Percentiles rank a stretch among this genome's conserved stretches.
Conservation (phyloP, 78 protist species). For the Tieghemostelium lacteum region DNA sequence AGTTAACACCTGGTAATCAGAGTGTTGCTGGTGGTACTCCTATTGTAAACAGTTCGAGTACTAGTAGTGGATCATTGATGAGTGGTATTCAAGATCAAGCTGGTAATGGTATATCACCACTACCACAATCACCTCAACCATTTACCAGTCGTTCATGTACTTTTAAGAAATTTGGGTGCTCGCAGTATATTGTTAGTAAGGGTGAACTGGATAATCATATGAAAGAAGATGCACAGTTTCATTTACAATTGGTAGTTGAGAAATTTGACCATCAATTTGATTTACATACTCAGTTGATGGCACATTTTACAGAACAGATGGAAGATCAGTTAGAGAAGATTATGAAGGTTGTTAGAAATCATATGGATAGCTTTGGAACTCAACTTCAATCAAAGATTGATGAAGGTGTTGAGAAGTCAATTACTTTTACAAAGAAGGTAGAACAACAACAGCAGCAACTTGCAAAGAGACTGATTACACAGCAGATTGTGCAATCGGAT, state of each 20-base stretch:
- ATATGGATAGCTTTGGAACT: conserved; percentile 21
- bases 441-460: conserved; percentile 79
- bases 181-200: conserved; percentile 20
- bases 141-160: conserved; percentile 48
- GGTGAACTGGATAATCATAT: conserved; percentile 38
- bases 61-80: neutral
- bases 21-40: neutral
- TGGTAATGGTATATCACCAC: neutral
- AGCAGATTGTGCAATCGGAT: conserved; percentile 8
- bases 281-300: conserved; percentile 75
- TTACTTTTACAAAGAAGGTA: conserved; percentile 62
- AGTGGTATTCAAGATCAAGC: neutral
- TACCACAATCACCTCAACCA: conserved; percentile 13
- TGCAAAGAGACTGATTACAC: conserved; percentile 62
- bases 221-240: conserved; percentile 48
- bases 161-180: conserved; percentile 66
- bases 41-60: neutral
- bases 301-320: conserved; percentile 72
- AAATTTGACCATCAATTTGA: conserved; percentile 75
- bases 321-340: conserved; percentile 62
- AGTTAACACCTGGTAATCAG: too few species aligned
- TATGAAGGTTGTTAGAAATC: conserved; percentile 68
- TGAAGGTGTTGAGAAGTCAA: conserved; percentile 69
- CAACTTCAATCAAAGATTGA: conserved; percentile 31
- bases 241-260: conserved; percentile 58